These are phyloP conservation scores for Ganoderma sinense DNA, from an alignment of 1,284 basidiomycete genomes.

Conservation along the genomic window DNA sequence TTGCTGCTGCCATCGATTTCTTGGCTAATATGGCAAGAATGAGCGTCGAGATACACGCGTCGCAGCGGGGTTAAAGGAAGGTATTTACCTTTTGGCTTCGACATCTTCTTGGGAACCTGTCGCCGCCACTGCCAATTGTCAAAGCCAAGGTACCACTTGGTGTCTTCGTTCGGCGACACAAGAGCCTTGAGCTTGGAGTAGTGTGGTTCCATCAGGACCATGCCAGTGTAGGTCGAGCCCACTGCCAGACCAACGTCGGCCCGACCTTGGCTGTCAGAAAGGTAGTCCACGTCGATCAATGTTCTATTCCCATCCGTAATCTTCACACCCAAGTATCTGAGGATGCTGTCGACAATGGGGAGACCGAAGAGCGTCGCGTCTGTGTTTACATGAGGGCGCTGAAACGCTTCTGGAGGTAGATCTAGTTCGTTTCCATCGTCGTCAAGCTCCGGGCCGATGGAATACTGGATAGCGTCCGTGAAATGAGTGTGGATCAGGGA, in stretches of 20 bases:
- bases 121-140: neutral
- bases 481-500: neutral
- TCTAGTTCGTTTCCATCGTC: neutral
- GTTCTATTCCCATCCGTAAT: neutral
- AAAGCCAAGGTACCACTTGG: neutral
- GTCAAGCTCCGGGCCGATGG: neutral
- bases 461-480: neutral
- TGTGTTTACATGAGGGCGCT: neutral
- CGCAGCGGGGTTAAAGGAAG: too few relatives aligned
- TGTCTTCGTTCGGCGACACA: neutral
- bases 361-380: neutral
- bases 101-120: neutral
- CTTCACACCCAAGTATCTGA: neutral
- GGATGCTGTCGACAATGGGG: neutral
- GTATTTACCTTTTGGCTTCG: neutral
- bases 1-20: too few relatives aligned
- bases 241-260: neutral
- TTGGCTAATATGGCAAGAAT: too few relatives aligned
- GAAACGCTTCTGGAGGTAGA: neutral
- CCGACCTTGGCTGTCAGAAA: neutral
- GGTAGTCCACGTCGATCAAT: neutral
- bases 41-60: too few relatives aligned
- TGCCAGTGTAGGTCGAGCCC: neutral
- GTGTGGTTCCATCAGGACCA: neutral
- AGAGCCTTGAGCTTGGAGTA: constrained; percentile 2